A percentile compares a stretch with the other conserved stretches of the same genome.
Evolutionary conservation across 106 monocot species (phyloP).

Genomic region (Dioscorea zingiberensis): DNA sequence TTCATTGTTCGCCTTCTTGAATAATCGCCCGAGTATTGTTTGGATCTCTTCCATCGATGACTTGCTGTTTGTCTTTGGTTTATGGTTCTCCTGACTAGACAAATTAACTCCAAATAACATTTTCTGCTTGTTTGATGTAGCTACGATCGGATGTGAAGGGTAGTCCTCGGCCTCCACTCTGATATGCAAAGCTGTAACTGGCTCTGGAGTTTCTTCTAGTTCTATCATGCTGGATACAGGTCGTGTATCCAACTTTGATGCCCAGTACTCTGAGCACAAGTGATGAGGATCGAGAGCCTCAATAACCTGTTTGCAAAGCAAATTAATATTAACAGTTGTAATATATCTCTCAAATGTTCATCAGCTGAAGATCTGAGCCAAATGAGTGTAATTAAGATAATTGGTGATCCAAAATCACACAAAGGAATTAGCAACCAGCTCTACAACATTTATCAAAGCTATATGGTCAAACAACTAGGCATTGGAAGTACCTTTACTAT

Average conservation of each 20-base stretch:
- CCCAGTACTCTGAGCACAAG: constrained; percentile 54
- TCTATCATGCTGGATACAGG: not conserved
- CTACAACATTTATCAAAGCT: not conserved
- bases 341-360: no score
- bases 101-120: constrained; percentile 39
- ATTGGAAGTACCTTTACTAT: constrained; percentile 44
- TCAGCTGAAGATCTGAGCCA: no score
- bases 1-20: constrained; percentile 37
- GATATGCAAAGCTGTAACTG: not conserved
- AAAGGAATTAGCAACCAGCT: no score
- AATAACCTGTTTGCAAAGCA: constrained; percentile 38
- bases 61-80: constrained; percentile 5
- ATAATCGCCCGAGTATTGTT: constrained; percentile 19
- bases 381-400: not conserved
- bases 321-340: not conserved
- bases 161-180: not conserved
- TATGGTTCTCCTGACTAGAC: constrained; percentile 9
- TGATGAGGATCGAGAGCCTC: constrained; percentile 64
- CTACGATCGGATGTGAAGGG: not conserved
- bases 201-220: constrained; percentile 4
- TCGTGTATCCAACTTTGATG: constrained; percentile 16
- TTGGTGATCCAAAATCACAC: not conserved
- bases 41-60: constrained; percentile 22
- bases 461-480: not conserved
- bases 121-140: not conserved